A percentile compares a stretch with the other conserved stretches of the same genome.
phyloP scores from a whole-genome alignment of 2,329 filamentous ascomycete species.

The Chaetomiaceae sp. region DNA sequence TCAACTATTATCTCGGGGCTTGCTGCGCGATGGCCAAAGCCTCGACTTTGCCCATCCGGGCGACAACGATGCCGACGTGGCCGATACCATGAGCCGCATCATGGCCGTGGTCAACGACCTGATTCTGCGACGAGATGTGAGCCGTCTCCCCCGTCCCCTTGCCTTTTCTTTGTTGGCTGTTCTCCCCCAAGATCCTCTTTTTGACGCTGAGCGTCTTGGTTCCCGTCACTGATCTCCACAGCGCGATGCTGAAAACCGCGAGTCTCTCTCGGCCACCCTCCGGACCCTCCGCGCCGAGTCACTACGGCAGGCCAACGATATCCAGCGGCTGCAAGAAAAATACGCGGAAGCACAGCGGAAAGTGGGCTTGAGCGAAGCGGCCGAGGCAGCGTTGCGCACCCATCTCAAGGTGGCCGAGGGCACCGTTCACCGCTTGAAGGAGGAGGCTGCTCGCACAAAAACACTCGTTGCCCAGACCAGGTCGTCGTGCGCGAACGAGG shows the following conservation, averaged over 20 bases:
- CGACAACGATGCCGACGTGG: slow-evolving; percentile 47
- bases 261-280: slow-evolving; percentile 73
- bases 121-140: slow-evolving; percentile 81
- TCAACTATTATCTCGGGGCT: slow-evolving; percentile 60
- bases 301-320: slow-evolving; percentile 65
- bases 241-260: slow-evolving; percentile 86
- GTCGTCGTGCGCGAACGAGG: slow-evolving; percentile 81
- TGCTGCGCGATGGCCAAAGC: slow-evolving; percentile 61
- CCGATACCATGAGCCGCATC: slow-evolving; percentile 72
- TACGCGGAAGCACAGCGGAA: slow-evolving; percentile 51
- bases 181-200: background rate
- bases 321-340: slow-evolving; percentile 54
- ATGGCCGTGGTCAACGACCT: slow-evolving; percentile 94
- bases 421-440: slow-evolving; percentile 70
- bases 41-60: slow-evolving; percentile 80
- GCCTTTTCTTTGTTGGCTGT: background rate
- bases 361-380: slow-evolving; percentile 57
- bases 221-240: slow-evolving; percentile 38
- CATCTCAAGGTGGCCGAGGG: slow-evolving; percentile 71
- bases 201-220: too few species aligned
- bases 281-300: slow-evolving; percentile 71
- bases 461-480: slow-evolving; percentile 76
- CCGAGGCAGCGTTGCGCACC: slow-evolving; percentile 63
- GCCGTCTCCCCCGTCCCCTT: too few species aligned
- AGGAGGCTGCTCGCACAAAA: slow-evolving; percentile 77